Evolutionary conservation across 2,329 filamentous ascomycete genomes (phyloP).

Genomic region (Didymella pinodella): DNA sequence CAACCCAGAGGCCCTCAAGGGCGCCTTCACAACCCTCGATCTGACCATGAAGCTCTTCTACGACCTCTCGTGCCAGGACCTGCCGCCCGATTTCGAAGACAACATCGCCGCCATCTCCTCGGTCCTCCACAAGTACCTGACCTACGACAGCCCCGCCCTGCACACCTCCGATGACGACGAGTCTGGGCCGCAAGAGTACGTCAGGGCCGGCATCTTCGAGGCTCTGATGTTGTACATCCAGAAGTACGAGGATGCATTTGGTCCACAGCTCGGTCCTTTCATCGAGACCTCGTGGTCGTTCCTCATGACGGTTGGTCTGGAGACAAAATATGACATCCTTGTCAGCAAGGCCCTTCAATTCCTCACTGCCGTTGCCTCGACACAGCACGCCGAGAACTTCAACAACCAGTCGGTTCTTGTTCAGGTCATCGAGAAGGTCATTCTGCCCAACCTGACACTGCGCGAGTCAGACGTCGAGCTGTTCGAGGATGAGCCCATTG

Average conservation of each 20-base stretch:
- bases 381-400: conserved; percentile 82
- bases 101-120: conserved; percentile 78
- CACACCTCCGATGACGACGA: conserved; percentile 90
- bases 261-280: conserved; percentile 79
- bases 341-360: conserved; percentile 96
- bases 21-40: conserved; percentile 85
- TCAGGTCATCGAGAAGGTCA: conserved; percentile 94
- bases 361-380: conserved; percentile 83
- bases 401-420: conserved; percentile 80
- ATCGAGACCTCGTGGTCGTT: conserved; percentile 91
- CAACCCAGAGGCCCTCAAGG: conserved; percentile 76
- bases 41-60: conserved; percentile 91
- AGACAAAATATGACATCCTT: conserved; percentile 92
- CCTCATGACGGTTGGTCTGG: conserved; percentile 81
- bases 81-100: conserved; percentile 93
- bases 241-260: conserved; percentile 96
- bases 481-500: conserved; percentile 98
- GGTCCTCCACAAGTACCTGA: conserved; percentile 90
- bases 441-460: conserved; percentile 89
- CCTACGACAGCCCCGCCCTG: conserved; percentile 84
- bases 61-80: conserved; percentile 96
- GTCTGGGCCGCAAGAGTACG: conserved; percentile 81
- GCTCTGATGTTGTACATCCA: conserved; percentile 87
- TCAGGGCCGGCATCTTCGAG: conserved; percentile 94
- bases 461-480: conserved; percentile 94